Evolutionary conservation across 305 asterid species (phyloP).

Genomic region (Fraxinus ornus): DNA sequence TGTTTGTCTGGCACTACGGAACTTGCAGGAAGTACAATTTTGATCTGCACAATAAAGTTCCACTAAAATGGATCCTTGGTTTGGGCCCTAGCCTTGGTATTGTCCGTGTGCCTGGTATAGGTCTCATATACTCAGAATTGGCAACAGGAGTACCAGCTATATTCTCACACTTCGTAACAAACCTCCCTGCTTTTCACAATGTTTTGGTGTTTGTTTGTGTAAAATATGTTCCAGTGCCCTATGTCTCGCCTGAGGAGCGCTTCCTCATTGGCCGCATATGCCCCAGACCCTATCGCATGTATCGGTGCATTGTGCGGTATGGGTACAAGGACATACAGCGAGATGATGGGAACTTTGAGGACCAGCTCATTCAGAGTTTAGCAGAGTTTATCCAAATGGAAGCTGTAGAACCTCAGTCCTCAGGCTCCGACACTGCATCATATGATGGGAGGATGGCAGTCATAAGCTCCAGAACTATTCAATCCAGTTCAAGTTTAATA

Average conservation of each 20-base stretch:
- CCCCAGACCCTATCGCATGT: slow-evolving; percentile 93
- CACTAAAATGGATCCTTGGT: slow-evolving; percentile 86
- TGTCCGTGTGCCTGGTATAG: slow-evolving; percentile 95
- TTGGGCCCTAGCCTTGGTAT: slow-evolving; percentile 94
- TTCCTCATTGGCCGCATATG: slow-evolving; percentile 87
- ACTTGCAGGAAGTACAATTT: slow-evolving; percentile 87
- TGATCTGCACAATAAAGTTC: slow-evolving; percentile 90
- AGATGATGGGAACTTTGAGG: slow-evolving; percentile 80
- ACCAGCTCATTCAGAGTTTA: slow-evolving; percentile 76
- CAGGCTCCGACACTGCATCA: slow-evolving; percentile 62
- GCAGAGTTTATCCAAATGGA: slow-evolving; percentile 97
- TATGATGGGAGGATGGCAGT: slow-evolving; percentile 97
- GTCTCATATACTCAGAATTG: slow-evolving; percentile 86
- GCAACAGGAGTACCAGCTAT: slow-evolving; percentile 93
- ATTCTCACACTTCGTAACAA: slow-evolving; percentile 89
- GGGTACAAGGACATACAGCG: slow-evolving; percentile 94
- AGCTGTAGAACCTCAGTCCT: slow-evolving; percentile 73
- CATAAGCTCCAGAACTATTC: slow-evolving; percentile 53
- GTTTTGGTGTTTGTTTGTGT: slow-evolving; percentile 92
- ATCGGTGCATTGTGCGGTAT: slow-evolving; percentile 90
- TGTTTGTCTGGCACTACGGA: slow-evolving; percentile 96
- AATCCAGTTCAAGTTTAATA: slow-evolving; percentile 47
- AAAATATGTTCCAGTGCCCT: slow-evolving; percentile 82
- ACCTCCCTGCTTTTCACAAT: slow-evolving; percentile 91
- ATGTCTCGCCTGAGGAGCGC: slow-evolving; percentile 84